These are phyloP conservation scores for Entomortierella beljakovae DNA, from an alignment of 192 early-diverging fungal genomes.

Conservation along the genomic window DNA sequence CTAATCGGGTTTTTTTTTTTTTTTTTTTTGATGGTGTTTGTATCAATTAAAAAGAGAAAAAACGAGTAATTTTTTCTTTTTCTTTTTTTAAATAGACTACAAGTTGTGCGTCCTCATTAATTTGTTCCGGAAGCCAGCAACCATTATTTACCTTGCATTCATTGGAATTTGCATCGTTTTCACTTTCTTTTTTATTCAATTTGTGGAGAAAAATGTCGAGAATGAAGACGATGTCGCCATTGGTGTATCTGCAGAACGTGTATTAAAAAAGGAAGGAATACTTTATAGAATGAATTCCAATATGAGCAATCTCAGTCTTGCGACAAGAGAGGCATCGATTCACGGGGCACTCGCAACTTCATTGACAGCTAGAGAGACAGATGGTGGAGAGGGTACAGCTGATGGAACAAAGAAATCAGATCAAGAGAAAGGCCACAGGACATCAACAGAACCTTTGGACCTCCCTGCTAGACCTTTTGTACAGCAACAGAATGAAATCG, in stretches of 20 bases:
- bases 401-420: not conserved
- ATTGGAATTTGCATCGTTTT: conserved; percentile 65
- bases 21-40: not conserved
- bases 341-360: not conserved
- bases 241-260: conserved; percentile 30
- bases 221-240: conserved; percentile 36
- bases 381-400: not conserved
- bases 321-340: not conserved
- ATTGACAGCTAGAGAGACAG: not conserved
- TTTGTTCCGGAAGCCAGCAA: conserved; percentile 70
- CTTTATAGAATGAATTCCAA: conserved; percentile 40
- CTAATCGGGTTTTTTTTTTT: not conserved
- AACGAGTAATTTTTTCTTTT: not conserved
- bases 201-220: conserved; percentile 61
- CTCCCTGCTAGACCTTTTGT: conserved; percentile 11
- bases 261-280: conserved; percentile 30
- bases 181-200: conserved; percentile 71
- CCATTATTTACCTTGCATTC: conserved; percentile 73
- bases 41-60: not conserved
- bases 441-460: not conserved
- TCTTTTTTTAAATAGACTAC: conserved; percentile 62
- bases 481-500: not conserved
- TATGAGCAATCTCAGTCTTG: conserved; percentile 39
- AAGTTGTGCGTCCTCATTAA: conserved; percentile 77
- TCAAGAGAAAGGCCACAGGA: not conserved